Base-by-base conservation (phyloP, 805 yeast genomes). In the Barnettozyma sp. region DNA sequence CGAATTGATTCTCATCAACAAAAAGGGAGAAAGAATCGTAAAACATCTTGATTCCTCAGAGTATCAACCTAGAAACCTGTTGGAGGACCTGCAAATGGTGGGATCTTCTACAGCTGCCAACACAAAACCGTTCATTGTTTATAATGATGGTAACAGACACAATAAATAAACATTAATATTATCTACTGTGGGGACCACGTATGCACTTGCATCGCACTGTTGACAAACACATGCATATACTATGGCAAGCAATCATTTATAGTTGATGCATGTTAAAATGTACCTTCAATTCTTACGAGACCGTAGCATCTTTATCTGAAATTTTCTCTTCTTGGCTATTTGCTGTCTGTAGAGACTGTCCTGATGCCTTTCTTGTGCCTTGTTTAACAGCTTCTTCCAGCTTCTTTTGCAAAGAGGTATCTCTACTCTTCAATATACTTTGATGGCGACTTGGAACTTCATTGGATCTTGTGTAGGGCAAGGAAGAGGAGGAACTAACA, bases 21-120 rank as follows among this genome's bases (percentile, higher is more conserved):
- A 57, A 40, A 52, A 46, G 28, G 66, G 67, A 7, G 52, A 58
- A 8, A 56, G 49, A n/a, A 44, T 54, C 13, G 40, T 48, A 15
- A 47, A 56, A 34, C 35, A 35, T 23, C 17, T 37, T 7, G 40
- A 37, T 11, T 24, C 36, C n/a, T n/a, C n/a, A 24, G 33, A 41
- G 27, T 53, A 49, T 26, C 53, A 53, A 39, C 62, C 63, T 23
- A 56, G 45, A 31, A 50, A 48, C 37, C 35, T 59, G 18, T 57
- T 57, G 26, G 44, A 44, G 12, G 38, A 44, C 22, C 33, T 41
- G 17, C 25, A 36, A 13, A 38, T 22, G 17, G 36, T 25, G 13
- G 7, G 14, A 6, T 11, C 22, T 19, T 20, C 26, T 11, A 33
- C n/a, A n/a, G n/a, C n/a, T n/a, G n/a, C 22, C n/a, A 31, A 22